Evolutionary conservation across 106 monocot species (phyloP).

Genomic region (Platanthera zijinensis): DNA sequence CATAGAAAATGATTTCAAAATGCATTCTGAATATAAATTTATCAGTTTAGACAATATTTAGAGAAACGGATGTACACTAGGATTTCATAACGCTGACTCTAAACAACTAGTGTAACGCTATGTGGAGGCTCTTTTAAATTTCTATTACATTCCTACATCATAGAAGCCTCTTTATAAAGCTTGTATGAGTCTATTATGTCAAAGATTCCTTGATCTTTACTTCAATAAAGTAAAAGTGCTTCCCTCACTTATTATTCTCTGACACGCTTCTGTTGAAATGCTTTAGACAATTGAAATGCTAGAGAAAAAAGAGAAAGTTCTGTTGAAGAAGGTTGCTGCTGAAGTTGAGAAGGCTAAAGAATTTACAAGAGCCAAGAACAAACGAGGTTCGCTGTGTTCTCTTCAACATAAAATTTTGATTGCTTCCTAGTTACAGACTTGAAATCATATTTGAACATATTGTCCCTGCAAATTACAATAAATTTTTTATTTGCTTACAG

Average conservation of each 20-base stretch:
- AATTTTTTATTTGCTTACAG: background rate
- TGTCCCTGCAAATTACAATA: background rate
- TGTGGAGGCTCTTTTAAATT: too few relatives aligned
- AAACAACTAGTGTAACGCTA: too few relatives aligned
- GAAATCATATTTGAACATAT: background rate
- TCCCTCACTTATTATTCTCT: background rate
- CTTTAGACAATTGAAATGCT: slow-evolving; percentile 73
- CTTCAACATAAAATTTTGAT: background rate
- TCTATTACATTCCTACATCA: background rate
- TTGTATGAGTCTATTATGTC: background rate
- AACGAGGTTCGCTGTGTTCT: slow-evolving; percentile 39
- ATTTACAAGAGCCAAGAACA: slow-evolving; percentile 68
- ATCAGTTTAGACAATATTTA: too few relatives aligned
- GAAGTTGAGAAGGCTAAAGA: slow-evolving; percentile 78
- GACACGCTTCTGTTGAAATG: background rate
- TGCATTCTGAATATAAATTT: too few relatives aligned
- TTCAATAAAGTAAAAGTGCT: background rate
- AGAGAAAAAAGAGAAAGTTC: slow-evolving; percentile 71
- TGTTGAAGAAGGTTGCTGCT: slow-evolving; percentile 49
- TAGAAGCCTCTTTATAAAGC: background rate
- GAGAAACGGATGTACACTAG: too few relatives aligned
- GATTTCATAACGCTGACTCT: too few relatives aligned
- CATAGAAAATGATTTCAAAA: too few relatives aligned
- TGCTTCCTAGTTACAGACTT: background rate
- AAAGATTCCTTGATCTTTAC: background rate